phyloP scores from a whole-genome alignment of 495 filamentous ascomycete species.

The Aspergillus carlsbadensis region DNA sequence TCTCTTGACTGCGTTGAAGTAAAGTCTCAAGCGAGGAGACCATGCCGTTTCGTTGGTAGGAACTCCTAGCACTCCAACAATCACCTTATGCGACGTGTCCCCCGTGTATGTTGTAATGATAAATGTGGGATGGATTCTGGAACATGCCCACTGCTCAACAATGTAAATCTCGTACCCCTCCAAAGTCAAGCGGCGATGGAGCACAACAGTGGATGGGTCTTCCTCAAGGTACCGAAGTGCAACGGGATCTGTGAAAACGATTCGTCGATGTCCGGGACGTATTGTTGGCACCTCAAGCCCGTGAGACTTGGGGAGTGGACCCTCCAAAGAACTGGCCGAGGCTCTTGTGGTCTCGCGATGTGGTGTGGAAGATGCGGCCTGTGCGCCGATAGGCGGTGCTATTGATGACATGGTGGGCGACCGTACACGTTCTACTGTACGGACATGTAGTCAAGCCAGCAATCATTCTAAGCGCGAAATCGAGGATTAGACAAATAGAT shows the following conservation, averaged over 20 bases:
- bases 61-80: constrained; percentile 80
- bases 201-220: constrained; percentile 72
- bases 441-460: constrained; percentile 2
- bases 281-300: constrained; percentile 19
- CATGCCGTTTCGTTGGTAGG: constrained; percentile 78
- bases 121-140: constrained; percentile 83
- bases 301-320: constrained; percentile 21
- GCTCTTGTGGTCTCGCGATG: constrained; percentile 25
- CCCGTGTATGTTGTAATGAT: constrained; percentile 94
- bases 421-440: constrained; percentile 6
- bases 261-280: constrained; percentile 43
- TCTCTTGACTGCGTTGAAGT: constrained; percentile 81
- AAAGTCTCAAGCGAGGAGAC: constrained; percentile 74
- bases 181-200: constrained; percentile 66
- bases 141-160: constrained; percentile 98
- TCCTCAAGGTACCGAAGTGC: constrained; percentile 87
- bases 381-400: constrained; percentile 26
- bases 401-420: constrained; percentile 16
- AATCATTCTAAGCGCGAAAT: constrained; percentile 6
- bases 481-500: not conserved
- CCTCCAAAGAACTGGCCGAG: constrained; percentile 25
- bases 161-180: constrained; percentile 90
- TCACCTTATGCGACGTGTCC: constrained; percentile 70
- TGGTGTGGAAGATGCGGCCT: constrained; percentile 17
- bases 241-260: constrained; percentile 72